Evolutionary conservation across 2,329 filamentous ascomycete genomes (phyloP).

Genomic region (Neocatenulostroma microsporum): DNA sequence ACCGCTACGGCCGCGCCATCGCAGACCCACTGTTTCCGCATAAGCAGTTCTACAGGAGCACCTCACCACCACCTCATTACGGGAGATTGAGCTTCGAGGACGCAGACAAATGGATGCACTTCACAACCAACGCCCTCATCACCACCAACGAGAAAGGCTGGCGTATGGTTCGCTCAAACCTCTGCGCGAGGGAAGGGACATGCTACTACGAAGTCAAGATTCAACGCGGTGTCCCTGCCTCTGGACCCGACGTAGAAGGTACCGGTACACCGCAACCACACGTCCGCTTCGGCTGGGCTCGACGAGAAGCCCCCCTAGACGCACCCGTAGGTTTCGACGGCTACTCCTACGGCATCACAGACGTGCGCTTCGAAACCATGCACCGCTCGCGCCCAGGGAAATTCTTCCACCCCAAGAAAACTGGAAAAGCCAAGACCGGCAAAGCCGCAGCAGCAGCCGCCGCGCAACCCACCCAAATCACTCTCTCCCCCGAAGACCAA

Average conservation of each 20-base stretch:
- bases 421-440: slow-evolving; percentile 26
- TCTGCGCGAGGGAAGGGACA: slow-evolving; percentile 78
- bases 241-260: slow-evolving; percentile 33
- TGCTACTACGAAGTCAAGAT: slow-evolving; percentile 95
- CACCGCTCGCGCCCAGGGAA: slow-evolving; percentile 90
- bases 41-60: slow-evolving; percentile 80
- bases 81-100: slow-evolving; percentile 90
- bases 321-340: slow-evolving; percentile 80
- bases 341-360: slow-evolving; percentile 89
- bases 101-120: slow-evolving; percentile 74
- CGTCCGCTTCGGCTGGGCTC: slow-evolving; percentile 78
- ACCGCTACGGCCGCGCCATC: slow-evolving; percentile 84
- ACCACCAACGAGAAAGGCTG: slow-evolving; percentile 90
- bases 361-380: slow-evolving; percentile 82
- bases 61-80: slow-evolving; percentile 74
- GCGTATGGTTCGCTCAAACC: slow-evolving; percentile 82
- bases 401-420: slow-evolving; percentile 50
- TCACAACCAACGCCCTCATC: slow-evolving; percentile 61
- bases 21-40: slow-evolving; percentile 81
- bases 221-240: slow-evolving; percentile 60
- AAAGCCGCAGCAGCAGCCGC: slow-evolving; percentile 45
- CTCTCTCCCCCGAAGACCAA: slow-evolving; percentile 46
- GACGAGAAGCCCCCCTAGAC: slow-evolving; percentile 72
- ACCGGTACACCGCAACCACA: slow-evolving; percentile 51
- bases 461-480: slow-evolving; percentile 31